phyloP scores from a whole-genome alignment of 2,329 filamentous ascomycete species.

The Cladophialophora chaetospira region DNA sequence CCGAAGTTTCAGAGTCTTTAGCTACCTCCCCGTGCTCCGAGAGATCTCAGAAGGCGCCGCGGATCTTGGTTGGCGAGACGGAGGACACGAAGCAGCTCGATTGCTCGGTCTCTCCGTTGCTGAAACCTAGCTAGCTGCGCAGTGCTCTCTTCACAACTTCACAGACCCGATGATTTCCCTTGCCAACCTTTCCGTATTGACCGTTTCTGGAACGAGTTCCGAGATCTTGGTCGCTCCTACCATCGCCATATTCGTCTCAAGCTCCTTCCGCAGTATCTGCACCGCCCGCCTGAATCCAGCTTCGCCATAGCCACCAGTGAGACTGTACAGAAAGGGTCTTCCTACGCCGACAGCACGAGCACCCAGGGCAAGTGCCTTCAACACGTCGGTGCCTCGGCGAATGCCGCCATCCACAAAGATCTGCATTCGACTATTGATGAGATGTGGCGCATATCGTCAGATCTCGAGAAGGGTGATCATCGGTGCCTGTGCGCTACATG shows the following conservation, averaged over 20 bases:
- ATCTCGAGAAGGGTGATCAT: constrained; percentile 57
- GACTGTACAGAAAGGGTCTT: constrained; percentile 54
- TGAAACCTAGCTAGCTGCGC: too few species aligned
- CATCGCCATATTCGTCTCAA: constrained; percentile 41
- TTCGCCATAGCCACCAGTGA: constrained; percentile 51
- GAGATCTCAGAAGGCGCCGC: neutral
- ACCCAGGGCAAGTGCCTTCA: constrained; percentile 57
- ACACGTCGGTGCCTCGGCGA: constrained; percentile 55
- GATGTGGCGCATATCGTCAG: constrained; percentile 51
- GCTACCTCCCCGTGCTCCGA: too few species aligned
- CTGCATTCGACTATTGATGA: constrained; percentile 52
- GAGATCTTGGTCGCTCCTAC: constrained; percentile 36
- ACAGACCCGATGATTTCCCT: constrained; percentile 37
- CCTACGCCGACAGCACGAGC: constrained; percentile 58
- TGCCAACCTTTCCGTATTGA: constrained; percentile 39
- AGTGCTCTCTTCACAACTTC: constrained; percentile 32
- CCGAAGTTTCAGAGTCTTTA: neutral
- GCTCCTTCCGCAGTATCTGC: constrained; percentile 39
- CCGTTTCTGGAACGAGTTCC: constrained; percentile 36
- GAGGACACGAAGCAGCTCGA: too few species aligned
- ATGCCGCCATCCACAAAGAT: constrained; percentile 58
- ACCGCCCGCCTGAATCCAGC: constrained; percentile 52
- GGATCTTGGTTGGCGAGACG: neutral
- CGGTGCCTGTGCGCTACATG: constrained; percentile 42
- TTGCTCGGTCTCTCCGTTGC: too few species aligned